A percentile compares a stretch with the other conserved stretches of the same genome.
phyloP scores from a whole-genome alignment of 2,329 filamentous ascomycete species.

The Remersonia thermophila region DNA sequence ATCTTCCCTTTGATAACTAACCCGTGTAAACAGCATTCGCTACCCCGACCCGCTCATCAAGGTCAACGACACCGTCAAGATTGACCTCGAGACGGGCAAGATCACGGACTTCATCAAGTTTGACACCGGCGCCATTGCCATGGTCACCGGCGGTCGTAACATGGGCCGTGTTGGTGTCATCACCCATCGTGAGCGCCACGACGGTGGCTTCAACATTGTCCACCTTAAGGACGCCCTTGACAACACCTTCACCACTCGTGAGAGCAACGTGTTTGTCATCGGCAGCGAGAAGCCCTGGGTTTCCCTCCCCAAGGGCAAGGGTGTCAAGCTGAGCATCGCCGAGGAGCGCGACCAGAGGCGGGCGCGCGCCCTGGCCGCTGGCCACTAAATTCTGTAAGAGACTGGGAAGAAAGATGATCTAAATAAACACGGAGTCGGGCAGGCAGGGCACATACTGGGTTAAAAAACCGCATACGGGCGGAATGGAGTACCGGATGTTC shows the following conservation, averaged over 20 bases:
- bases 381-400: constrained; percentile 32
- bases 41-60: constrained; percentile 98
- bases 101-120: constrained; percentile 97
- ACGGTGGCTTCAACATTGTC: constrained; percentile 99
- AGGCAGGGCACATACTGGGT: constrained; percentile 11
- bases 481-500: constrained; percentile 20
- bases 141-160: constrained; percentile 99
- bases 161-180: constrained; percentile 99
- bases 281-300: constrained; percentile 98
- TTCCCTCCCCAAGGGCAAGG: constrained; percentile 99
- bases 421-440: constrained; percentile 7
- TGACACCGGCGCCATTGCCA: constrained; percentile 94
- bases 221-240: constrained; percentile 99
- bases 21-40: constrained; percentile 61
- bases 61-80: constrained; percentile 99
- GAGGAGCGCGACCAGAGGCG: constrained; percentile 98
- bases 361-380: constrained; percentile 39
- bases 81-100: constrained; percentile 93
- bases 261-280: constrained; percentile 99
- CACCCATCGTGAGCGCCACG: constrained; percentile 99
- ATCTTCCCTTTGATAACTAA: constrained; percentile 28
- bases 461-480: constrained; percentile 13
- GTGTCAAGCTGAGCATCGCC: constrained; percentile 98
- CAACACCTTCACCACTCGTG: constrained; percentile 98
- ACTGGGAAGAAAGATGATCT: too few species aligned